phyloP scores from a whole-genome alignment of 352 stramenopile species.

The Phytophthora citricola region DNA sequence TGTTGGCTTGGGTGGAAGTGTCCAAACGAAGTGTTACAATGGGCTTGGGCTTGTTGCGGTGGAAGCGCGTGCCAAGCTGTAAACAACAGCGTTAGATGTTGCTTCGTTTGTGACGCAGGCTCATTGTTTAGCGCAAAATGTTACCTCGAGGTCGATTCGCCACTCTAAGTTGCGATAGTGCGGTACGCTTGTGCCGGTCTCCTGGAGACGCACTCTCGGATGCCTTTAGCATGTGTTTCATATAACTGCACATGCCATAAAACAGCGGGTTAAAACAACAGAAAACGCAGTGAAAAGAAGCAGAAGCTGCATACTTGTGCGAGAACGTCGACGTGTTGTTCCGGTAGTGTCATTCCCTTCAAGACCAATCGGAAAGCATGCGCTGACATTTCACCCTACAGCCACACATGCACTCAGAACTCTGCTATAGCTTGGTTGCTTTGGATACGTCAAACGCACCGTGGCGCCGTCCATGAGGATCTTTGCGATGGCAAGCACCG shows the following conservation, averaged over 20 bases:
- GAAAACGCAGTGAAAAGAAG: background rate
- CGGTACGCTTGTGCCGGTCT: constrained; percentile 51
- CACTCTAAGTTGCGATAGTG: constrained; percentile 75
- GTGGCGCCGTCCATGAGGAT: constrained; percentile 79
- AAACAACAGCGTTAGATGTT: background rate
- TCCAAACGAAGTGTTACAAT: constrained; percentile 75
- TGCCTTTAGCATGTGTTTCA: constrained; percentile 48
- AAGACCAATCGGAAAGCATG: constrained; percentile 52
- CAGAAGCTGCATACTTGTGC: constrained; percentile 40
- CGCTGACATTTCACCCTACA: constrained; percentile 53
- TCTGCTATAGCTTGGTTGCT: background rate
- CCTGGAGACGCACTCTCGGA: constrained; percentile 57
- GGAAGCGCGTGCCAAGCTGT: constrained; percentile 71
- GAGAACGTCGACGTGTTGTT: constrained; percentile 51
- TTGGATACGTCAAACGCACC: constrained; percentile 27
- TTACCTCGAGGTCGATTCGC: constrained; percentile 85
- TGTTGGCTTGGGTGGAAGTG: constrained; percentile 36
- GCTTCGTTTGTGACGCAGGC: background rate
- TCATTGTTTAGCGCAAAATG: background rate
- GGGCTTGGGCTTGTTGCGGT: constrained; percentile 65
- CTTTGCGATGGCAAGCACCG: constrained; percentile 71
- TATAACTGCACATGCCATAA: constrained; percentile 46
- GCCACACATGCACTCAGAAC: background rate
- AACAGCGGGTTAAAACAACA: background rate
- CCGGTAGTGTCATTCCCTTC: constrained; percentile 51